These are phyloP conservation scores for Metschnikowia henanensis DNA, from an alignment of 805 yeast species.

Conservation along the genomic window DNA sequence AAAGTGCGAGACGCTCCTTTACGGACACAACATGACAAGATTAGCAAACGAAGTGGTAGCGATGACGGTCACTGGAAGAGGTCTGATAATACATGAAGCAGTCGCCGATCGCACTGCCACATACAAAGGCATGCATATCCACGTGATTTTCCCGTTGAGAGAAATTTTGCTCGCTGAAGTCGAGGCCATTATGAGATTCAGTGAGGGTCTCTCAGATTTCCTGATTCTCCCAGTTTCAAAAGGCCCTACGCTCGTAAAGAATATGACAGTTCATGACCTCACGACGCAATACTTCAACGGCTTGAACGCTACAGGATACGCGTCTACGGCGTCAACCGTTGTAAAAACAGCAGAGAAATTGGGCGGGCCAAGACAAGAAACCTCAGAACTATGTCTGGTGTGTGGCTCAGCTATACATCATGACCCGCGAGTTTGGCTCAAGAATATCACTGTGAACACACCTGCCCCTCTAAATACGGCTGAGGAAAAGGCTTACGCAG, in stretches of 20 bases:
- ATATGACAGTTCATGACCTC: conserved; percentile 80
- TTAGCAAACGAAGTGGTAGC: conserved; percentile 80
- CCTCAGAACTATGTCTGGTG: conserved; percentile 45
- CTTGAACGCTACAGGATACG: conserved; percentile 72
- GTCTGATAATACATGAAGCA: conserved; percentile 57
- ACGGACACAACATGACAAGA: conserved; percentile 80
- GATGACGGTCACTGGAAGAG: conserved; percentile 84
- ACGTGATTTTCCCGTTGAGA: conserved; percentile 66
- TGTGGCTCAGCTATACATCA: conserved; percentile 57
- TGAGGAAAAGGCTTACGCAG: conserved; percentile 36
- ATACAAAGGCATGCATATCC: conserved; percentile 32
- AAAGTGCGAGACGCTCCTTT: too few relatives aligned
- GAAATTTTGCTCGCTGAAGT: conserved; percentile 75
- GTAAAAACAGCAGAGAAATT: conserved; percentile 85
- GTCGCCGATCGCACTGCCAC: conserved; percentile 45
- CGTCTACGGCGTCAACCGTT: conserved; percentile 90
- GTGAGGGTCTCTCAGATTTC: conserved; percentile 34
- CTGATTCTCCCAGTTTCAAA: conserved; percentile 19
- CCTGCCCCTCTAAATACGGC: conserved; percentile 48
- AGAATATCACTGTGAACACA: conserved; percentile 61
- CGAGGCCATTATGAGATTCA: conserved; percentile 49
- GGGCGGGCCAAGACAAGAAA: conserved; percentile 41
- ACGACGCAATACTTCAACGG: conserved; percentile 68
- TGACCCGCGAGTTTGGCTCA: conserved; percentile 66
- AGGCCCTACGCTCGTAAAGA: conserved; percentile 48